Base-by-base conservation (phyloP, 495 filamentous ascomycete genomes). In the Chaetomidium leptoderma region DNA sequence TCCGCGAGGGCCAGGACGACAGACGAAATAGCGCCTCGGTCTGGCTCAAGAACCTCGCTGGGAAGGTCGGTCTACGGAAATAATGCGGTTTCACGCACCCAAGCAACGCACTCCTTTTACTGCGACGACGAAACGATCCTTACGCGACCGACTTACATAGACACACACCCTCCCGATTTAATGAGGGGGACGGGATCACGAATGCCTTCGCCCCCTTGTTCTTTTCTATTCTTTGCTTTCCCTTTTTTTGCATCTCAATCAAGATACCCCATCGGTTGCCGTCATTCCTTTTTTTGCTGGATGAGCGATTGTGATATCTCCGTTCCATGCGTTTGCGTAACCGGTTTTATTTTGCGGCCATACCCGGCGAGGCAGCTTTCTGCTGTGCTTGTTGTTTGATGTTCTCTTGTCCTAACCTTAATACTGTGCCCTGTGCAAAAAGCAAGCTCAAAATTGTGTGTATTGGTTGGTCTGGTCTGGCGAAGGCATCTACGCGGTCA, bases 31-130 rank as follows among this genome's bases (percentile, higher is more conserved):
- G 68, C n/a, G 66, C 71, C 6, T 64, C 72, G 17, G 70, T 71
- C 45, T 78, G 75, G 75, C 45, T 71, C 59, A 77, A 73, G 58
- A 71, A 66, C 23, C 48, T 80, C 1, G 72, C 72, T 0, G 77
- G 70, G 19, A 78, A 74, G 55, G 74, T 78, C 19, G 70, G 74
- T 23, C 62, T 77, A 46, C 66, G 72, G 57, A 74, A 70, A 47
- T 71, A 57, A 61, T 4, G n/a, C n/a, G 19, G 6, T 17, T 16
- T 7, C 19, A n/a, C n/a, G n/a, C n/a, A n/a, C n/a, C n/a, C n/a
- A n/a, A n/a, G n/a, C n/a, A n/a, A n/a, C n/a, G n/a, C n/a, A n/a
- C 19, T n/a, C 32, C 21, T 48, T 43, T 36, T 39, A 36, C 36
- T 39, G 29, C 36, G 27, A 30, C 13, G 26, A 51, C 39, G 40